phyloP scores from a whole-genome alignment of 345 rosid species.

The Erysimum cheiranthoides region DNA sequence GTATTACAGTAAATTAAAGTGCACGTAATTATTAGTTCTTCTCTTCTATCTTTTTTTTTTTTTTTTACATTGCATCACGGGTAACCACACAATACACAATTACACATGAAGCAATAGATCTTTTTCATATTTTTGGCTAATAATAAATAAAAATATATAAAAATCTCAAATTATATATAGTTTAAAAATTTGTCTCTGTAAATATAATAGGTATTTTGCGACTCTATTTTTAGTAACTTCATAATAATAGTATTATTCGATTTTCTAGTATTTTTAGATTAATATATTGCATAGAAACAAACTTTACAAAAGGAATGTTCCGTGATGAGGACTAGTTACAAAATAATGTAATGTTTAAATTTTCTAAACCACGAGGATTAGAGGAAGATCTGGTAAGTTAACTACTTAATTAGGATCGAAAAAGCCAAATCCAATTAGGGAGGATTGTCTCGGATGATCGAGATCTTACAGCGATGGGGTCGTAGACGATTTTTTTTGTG shows the following conservation, averaged over 20 bases:
- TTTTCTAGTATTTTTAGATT: neutral
- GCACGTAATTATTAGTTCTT: constrained; percentile 33
- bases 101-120: neutral
- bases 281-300: neutral
- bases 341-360: neutral
- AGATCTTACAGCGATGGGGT: neutral
- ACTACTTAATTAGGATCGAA: neutral
- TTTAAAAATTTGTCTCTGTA: neutral
- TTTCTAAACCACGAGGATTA: neutral
- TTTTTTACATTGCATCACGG: constrained; percentile 32
- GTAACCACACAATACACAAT: too few species aligned
- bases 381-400: neutral
- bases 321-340: neutral
- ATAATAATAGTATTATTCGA: neutral
- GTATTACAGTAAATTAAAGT: constrained; percentile 49
- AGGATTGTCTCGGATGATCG: neutral
- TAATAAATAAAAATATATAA: neutral
- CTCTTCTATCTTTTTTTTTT: neutral
- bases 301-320: neutral
- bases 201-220: neutral
- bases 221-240: neutral
- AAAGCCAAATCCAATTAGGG: neutral
- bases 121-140: neutral
- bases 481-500: too few species aligned
- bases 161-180: neutral